Evolutionary conservation across 1,284 basidiomycete genomes (phyloP).

Genomic region (Tylopilus sp.): DNA sequence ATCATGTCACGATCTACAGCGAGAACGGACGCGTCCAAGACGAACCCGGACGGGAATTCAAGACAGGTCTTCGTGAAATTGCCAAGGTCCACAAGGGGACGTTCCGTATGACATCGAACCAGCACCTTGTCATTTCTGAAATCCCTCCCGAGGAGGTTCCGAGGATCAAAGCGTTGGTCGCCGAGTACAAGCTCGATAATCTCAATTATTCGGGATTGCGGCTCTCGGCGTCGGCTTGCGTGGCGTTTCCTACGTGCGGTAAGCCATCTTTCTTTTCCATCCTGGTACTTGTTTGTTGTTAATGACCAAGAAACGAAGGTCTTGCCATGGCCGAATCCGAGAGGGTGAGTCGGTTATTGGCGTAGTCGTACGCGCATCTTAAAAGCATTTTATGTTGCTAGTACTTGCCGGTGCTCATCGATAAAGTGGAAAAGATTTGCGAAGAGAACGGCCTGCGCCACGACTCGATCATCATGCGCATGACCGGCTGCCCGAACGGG

Average conservation of each 20-base stretch:
- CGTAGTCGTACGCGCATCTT: not conserved
- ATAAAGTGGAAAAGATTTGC: slow-evolving; percentile 94
- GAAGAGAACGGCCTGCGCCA: slow-evolving; percentile 90
- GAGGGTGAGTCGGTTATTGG: slow-evolving; percentile 45
- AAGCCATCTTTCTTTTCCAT: slow-evolving; percentile 19
- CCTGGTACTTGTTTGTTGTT: not conserved
- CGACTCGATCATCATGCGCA: slow-evolving; percentile 95
- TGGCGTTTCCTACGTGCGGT: slow-evolving; percentile 96
- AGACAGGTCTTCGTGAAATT: slow-evolving; percentile 89
- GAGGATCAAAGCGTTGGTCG: slow-evolving; percentile 76
- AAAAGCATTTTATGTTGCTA: slow-evolving; percentile 29
- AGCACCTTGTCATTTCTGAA: slow-evolving; percentile 90
- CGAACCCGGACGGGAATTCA: slow-evolving; percentile 87
- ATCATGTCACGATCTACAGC: slow-evolving; percentile 94
- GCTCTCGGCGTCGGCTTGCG: slow-evolving; percentile 89
- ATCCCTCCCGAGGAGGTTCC: slow-evolving; percentile 71
- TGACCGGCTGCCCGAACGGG: slow-evolving; percentile 96
- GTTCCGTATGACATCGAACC: slow-evolving; percentile 93
- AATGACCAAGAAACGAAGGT: slow-evolving; percentile 40
- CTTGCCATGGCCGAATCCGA: slow-evolving; percentile 96
- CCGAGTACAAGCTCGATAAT: slow-evolving; percentile 91
- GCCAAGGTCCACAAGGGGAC: slow-evolving; percentile 91
- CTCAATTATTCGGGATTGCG: slow-evolving; percentile 78
- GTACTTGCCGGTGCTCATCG: slow-evolving; percentile 92
- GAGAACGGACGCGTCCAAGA: slow-evolving; percentile 98